Evolutionary conservation across 495 filamentous ascomycete genomes (phyloP).

Genomic region (Penicillium turbatum): DNA sequence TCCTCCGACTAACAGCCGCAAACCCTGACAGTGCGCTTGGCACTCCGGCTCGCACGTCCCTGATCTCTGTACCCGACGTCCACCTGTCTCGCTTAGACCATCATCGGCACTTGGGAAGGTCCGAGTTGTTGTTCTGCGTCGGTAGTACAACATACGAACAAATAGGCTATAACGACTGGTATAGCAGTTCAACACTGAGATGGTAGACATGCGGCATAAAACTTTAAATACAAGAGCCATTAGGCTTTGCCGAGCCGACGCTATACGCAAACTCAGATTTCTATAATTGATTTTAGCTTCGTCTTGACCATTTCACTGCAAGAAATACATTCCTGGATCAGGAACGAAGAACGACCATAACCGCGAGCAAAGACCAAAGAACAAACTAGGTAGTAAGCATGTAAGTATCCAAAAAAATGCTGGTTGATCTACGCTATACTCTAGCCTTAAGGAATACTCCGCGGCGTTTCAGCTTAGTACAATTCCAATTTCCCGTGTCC

Average conservation of each 20-base stretch:
- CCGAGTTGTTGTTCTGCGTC: not conserved
- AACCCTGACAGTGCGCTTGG: conserved; percentile 23
- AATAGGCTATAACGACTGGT: too few relatives aligned
- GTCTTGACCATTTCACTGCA: too few relatives aligned
- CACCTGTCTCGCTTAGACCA: not conserved
- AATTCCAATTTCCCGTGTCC: not conserved
- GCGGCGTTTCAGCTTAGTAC: not conserved
- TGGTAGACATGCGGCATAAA: not conserved
- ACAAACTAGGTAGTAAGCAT: not conserved
- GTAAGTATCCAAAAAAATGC: not conserved
- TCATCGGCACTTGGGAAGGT: not conserved
- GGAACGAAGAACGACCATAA: too few relatives aligned
- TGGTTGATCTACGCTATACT: not conserved
- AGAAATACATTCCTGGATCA: too few relatives aligned
- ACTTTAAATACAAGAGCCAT: too few relatives aligned
- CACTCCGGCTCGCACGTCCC: conserved; percentile 10
- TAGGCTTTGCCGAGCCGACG: too few relatives aligned
- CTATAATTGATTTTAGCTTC: too few relatives aligned
- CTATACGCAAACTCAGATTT: too few relatives aligned
- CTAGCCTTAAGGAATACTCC: not conserved
- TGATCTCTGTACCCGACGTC: conserved; percentile 15
- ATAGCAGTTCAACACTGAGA: too few relatives aligned
- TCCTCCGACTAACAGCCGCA: conserved; percentile 17
- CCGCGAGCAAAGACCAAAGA: too few relatives aligned
- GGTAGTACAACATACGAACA: too few relatives aligned